Percentiles rank a stretch among this genome's conserved stretches.
Conservation (phyloP, 805 yeast species). For the Wickerhamomyces sydowiorum region DNA sequence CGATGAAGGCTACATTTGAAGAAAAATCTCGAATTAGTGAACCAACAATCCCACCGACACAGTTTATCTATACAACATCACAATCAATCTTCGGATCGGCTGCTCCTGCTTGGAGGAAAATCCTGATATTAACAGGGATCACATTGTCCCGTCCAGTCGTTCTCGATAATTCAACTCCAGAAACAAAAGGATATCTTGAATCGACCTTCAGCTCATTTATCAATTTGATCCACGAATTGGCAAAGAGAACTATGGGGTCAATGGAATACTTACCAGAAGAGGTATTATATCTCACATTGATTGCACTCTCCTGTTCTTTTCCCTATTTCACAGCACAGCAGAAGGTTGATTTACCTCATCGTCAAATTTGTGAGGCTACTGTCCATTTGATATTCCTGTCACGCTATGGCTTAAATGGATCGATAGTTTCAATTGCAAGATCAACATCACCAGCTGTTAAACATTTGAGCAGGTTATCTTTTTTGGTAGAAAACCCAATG, state of each 20-base stretch:
- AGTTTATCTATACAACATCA: slow-evolving; percentile 30
- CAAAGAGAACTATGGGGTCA: slow-evolving; percentile 8
- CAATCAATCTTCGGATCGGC: slow-evolving; percentile 29
- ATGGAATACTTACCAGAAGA: too few relatives aligned
- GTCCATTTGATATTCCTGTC: slow-evolving; percentile 17
- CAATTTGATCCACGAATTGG: slow-evolving; percentile 26
- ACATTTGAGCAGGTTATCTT: slow-evolving; percentile 44
- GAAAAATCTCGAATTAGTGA: slow-evolving; percentile 37
- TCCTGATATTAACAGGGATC: slow-evolving; percentile 38
- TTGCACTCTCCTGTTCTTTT: slow-evolving; percentile 16
- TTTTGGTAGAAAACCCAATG: slow-evolving; percentile 34
- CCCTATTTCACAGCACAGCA: slow-evolving; percentile 12
- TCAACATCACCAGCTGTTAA: slow-evolving; percentile 35
- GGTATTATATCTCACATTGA: too few relatives aligned
- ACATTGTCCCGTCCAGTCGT: slow-evolving; percentile 27
- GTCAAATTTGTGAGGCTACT: slow-evolving; percentile 11
- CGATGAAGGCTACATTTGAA: slow-evolving; percentile 38
- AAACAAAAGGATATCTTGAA: slow-evolving; percentile 27
- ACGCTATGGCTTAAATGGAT: slow-evolving; percentile 13
- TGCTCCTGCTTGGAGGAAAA: slow-evolving; percentile 34
- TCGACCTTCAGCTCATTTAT: slow-evolving; percentile 28
- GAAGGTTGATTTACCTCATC: slow-evolving; percentile 15
- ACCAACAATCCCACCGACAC: slow-evolving; percentile 35
- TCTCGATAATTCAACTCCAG: slow-evolving; percentile 27
- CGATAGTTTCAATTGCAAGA: slow-evolving; percentile 1